Evolutionary conservation across 768 basidiomycete species (phyloP).

Genomic region (Aureoboletus auriporus): DNA sequence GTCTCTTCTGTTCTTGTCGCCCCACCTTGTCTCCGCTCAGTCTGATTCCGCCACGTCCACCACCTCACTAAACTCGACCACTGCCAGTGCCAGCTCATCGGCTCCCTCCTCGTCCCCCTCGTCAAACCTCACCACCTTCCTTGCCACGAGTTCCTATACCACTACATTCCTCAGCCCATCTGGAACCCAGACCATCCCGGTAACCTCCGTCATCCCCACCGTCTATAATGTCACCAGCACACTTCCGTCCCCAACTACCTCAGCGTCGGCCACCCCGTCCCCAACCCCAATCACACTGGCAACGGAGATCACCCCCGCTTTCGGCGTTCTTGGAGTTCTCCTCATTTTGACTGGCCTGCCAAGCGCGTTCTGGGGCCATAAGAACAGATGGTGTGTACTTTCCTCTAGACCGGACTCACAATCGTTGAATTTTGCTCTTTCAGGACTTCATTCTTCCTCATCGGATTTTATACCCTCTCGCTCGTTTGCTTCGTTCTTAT

Average conservation of each 20-base stretch:
- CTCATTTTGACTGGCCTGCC: conserved; percentile 89
- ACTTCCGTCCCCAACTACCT: conserved; percentile 44
- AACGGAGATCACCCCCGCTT: conserved; percentile 80
- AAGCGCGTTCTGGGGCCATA: conserved; percentile 89
- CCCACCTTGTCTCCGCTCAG: conserved; percentile 37
- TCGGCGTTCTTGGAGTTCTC: conserved; percentile 83
- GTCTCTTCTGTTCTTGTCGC: conserved; percentile 24
- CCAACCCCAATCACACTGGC: conserved; percentile 38
- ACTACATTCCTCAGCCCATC: conserved; percentile 45
- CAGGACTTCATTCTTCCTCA: conserved; percentile 92
- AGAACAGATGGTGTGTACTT: conserved; percentile 80
- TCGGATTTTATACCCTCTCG: conserved; percentile 85
- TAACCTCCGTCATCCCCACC: conserved; percentile 57
- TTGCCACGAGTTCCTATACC: conserved; percentile 51
- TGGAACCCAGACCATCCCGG: conserved; percentile 43
- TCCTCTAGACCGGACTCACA: background rate
- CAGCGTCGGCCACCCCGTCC: conserved; percentile 38
- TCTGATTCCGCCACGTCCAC: conserved; percentile 21
- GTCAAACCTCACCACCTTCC: conserved; percentile 46
- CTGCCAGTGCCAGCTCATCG: conserved; percentile 1
- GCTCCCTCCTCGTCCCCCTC: conserved; percentile 3
- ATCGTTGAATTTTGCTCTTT: conserved; percentile 13
- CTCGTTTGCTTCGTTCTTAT: conserved; percentile 87
- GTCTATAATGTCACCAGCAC: conserved; percentile 61
- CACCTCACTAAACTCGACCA: conserved; percentile 17